A percentile compares a stretch with the other conserved stretches of the same genome.
Evolutionary conservation across 1,284 basidiomycete species (phyloP).

Genomic region (Termitomyces sp.): DNA sequence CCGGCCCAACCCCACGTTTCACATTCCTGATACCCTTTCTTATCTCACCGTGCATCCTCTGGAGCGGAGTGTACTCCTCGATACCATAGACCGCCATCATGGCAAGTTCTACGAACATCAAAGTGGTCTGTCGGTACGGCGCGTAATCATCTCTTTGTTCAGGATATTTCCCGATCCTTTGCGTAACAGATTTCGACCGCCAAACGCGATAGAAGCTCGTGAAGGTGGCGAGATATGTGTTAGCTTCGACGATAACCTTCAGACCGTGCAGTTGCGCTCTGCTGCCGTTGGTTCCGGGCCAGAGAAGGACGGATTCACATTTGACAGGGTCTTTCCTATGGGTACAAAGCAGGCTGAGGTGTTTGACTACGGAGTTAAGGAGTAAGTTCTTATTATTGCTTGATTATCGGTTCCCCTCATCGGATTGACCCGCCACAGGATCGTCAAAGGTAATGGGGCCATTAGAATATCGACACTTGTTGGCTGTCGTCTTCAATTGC

Average conservation of each 20-base stretch:
- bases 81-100: slow-evolving; percentile 35
- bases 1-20: slow-evolving; percentile 1
- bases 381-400: slow-evolving; percentile 48
- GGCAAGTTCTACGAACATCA: slow-evolving; percentile 80
- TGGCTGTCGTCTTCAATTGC: slow-evolving; percentile 6
- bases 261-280: slow-evolving; percentile 79
- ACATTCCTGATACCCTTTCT: slow-evolving; percentile 10
- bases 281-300: slow-evolving; percentile 63
- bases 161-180: slow-evolving; percentile 10
- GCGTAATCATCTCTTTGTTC: slow-evolving; percentile 6
- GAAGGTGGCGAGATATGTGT: slow-evolving; percentile 92
- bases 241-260: slow-evolving; percentile 80
- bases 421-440: slow-evolving; percentile 37
- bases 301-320: slow-evolving; percentile 92
- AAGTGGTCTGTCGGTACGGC: slow-evolving; percentile 92
- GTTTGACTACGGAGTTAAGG: slow-evolving; percentile 98
- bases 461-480: slow-evolving; percentile 1
- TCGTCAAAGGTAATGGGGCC: slow-evolving; percentile 65
- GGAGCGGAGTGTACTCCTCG: slow-evolving; percentile 15
- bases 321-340: slow-evolving; percentile 96
- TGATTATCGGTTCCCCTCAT: slow-evolving; percentile 11
- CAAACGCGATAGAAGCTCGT: slow-evolving; percentile 87
- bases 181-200: slow-evolving; percentile 82
- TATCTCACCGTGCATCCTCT: slow-evolving; percentile 12
- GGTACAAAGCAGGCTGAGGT: slow-evolving; percentile 90